These are phyloP conservation scores for Anthracocystis setariae DNA, from an alignment of 1,284 basidiomycete genomes.

Conservation along the genomic window DNA sequence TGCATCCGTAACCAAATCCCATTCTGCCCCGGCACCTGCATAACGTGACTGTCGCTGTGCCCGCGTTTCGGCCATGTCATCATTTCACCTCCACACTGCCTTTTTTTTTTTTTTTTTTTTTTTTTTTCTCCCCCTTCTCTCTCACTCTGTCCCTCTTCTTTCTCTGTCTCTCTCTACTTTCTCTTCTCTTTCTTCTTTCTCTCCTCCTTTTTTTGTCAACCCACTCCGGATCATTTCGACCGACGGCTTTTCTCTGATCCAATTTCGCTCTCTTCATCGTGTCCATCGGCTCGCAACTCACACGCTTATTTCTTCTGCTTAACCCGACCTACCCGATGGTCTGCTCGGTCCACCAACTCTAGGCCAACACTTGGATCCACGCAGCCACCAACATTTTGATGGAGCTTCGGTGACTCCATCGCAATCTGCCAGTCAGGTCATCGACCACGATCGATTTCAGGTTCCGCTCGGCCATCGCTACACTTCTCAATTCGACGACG, in stretches of 20 bases:
- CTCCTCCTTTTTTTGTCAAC: not conserved
- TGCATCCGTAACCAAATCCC: not conserved
- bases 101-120: not conserved
- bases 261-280: not conserved
- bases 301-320: not conserved
- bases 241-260: not conserved
- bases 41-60: conserved; percentile 1
- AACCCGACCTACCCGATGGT: not conserved
- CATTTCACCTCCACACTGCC: conserved; percentile 9
- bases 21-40: too few species aligned
- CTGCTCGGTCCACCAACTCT: not conserved
- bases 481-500: conserved; percentile 55
- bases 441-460: conserved; percentile 43
- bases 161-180: not conserved
- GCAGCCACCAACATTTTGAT: conserved; percentile 51
- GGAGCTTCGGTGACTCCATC: conserved; percentile 67
- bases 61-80: not conserved
- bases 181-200: not conserved
- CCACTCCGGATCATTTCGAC: not conserved
- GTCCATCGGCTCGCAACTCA: too few species aligned
- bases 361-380: conserved; percentile 24
- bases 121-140: too few species aligned
- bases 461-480: conserved; percentile 46
- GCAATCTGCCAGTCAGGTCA: conserved; percentile 68
- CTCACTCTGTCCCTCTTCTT: too few species aligned